These are phyloP conservation scores for Acacia pycnantha DNA, from an alignment of 331 rosid species.

Conservation along the genomic window DNA sequence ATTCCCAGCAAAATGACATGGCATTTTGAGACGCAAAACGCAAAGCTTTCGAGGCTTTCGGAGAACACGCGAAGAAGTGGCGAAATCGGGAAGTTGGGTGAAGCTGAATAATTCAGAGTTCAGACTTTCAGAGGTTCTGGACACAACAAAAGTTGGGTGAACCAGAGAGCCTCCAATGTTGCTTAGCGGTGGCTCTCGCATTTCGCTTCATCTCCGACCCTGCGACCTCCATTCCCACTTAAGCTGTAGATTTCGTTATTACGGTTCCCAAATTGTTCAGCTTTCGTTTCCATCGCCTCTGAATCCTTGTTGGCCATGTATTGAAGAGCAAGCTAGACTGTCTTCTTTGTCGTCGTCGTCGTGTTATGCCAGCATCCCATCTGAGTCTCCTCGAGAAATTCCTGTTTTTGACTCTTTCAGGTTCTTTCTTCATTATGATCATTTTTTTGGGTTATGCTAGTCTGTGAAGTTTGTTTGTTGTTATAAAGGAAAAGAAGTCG, in stretches of 20 bases:
- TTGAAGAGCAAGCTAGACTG: not conserved
- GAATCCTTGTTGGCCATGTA: constrained; percentile 10
- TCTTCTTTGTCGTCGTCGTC: not conserved
- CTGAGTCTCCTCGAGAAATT: constrained; percentile 47
- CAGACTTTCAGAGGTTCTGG: not conserved
- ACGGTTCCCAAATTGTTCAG: constrained; percentile 28
- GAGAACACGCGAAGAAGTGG: too few species aligned
- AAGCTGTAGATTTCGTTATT: constrained; percentile 25
- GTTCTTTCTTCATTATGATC: constrained; percentile 27
- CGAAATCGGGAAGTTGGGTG: too few species aligned
- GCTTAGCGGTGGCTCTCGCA: constrained; percentile 44
- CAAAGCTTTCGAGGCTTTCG: too few species aligned
- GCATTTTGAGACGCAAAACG: too few species aligned
- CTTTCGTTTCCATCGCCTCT: constrained; percentile 43
- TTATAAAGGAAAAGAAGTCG: not conserved
- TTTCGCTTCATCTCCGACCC: constrained; percentile 55
- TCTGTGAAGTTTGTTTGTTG: not conserved
- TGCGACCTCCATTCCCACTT: constrained; percentile 42
- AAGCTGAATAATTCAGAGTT: too few species aligned
- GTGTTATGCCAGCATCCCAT: constrained; percentile 28
- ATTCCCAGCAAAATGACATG: too few species aligned
- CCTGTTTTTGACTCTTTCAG: constrained; percentile 54
- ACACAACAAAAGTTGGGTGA: not conserved
- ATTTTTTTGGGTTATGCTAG: not conserved
- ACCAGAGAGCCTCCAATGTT: constrained; percentile 35